Percentiles rank a stretch among this genome's conserved stretches.
Evolutionary conservation across 1,139 yeast genomes (phyloP).

Genomic region (Trichomonascaceae sp.): DNA sequence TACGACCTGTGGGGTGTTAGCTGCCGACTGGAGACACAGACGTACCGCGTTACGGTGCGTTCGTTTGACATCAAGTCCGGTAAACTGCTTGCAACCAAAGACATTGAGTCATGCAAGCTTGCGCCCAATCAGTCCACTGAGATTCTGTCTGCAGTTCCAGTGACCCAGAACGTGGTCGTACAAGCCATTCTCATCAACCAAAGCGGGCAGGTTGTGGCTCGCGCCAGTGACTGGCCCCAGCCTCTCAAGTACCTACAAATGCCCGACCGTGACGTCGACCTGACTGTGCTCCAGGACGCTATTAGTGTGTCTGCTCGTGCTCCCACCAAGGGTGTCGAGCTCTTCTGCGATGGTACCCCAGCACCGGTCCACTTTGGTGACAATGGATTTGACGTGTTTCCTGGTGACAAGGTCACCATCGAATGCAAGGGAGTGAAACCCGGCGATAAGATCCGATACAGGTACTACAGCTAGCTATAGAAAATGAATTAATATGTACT

Average conservation of each 20-base stretch:
- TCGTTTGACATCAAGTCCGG: conserved; percentile 26
- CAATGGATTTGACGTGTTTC: conserved; percentile 35
- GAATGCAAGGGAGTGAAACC: conserved; percentile 5
- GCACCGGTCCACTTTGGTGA: conserved; percentile 14
- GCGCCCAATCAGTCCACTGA: conserved; percentile 29
- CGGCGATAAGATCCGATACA: conserved; percentile 7
- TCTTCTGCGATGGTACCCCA: conserved; percentile 11
- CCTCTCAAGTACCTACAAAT: conserved; percentile 34
- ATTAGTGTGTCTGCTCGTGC: conserved; percentile 18
- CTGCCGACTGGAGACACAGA: no score
- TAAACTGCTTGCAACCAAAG: conserved; percentile 13
- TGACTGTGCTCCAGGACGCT: conserved; percentile 9
- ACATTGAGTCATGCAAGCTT: conserved; percentile 14
- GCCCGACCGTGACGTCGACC: conserved; percentile 14
- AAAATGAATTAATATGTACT: no score
- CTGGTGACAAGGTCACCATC: conserved; percentile 21
- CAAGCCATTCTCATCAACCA: conserved; percentile 8
- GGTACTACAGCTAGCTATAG: no score
- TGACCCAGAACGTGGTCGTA: conserved; percentile 11
- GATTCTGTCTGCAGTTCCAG: conserved; percentile 11
- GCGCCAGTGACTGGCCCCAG: conserved; percentile 41
- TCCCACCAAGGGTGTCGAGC: conserved; percentile 33
- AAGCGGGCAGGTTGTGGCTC: conserved; percentile 18
- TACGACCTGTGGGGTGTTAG: conserved; percentile 32
- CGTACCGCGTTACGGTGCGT: conserved; percentile 18